These are phyloP conservation scores for Hansenula sp. DNA, from an alignment of 1,139 yeast genomes.

Conservation along the genomic window DNA sequence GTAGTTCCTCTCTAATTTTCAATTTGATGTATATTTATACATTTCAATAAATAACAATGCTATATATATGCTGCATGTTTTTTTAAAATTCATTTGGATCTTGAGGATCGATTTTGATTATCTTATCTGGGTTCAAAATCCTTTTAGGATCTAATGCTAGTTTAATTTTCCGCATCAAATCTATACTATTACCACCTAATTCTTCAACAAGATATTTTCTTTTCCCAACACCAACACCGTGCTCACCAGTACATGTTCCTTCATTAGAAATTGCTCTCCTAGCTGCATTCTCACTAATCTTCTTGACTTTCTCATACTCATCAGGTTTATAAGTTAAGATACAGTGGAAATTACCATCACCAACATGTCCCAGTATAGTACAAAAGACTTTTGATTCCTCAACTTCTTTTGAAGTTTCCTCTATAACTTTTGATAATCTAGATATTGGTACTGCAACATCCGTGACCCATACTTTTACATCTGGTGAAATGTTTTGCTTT, in stretches of 20 bases:
- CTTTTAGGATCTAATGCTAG: conserved; percentile 53
- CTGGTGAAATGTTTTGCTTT: conserved; percentile 44
- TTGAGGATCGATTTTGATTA: conserved; percentile 51
- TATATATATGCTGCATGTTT: not conserved
- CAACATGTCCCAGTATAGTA: conserved; percentile 67
- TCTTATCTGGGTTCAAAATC: conserved; percentile 58
- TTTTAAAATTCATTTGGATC: conserved; percentile 25
- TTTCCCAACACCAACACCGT: conserved; percentile 61
- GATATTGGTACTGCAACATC: conserved; percentile 89
- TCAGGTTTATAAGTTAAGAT: conserved; percentile 42
- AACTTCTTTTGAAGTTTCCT: conserved; percentile 51
- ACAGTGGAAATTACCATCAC: conserved; percentile 51
- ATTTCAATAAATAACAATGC: not conserved
- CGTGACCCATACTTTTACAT: conserved; percentile 77
- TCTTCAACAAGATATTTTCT: conserved; percentile 46
- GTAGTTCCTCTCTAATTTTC: too few species aligned
- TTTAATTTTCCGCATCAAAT: conserved; percentile 54
- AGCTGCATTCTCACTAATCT: conserved; percentile 33
- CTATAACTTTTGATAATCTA: conserved; percentile 56
- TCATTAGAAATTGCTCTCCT: conserved; percentile 37
- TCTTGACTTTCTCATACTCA: conserved; percentile 26
- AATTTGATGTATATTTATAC: too few species aligned
- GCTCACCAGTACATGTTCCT: conserved; percentile 69
- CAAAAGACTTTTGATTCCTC: conserved; percentile 68
- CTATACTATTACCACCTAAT: conserved; percentile 47